These are phyloP conservation scores for Mucor indicus DNA, from an alignment of 371 early-diverging fungal genomes.

Conservation along the genomic window DNA sequence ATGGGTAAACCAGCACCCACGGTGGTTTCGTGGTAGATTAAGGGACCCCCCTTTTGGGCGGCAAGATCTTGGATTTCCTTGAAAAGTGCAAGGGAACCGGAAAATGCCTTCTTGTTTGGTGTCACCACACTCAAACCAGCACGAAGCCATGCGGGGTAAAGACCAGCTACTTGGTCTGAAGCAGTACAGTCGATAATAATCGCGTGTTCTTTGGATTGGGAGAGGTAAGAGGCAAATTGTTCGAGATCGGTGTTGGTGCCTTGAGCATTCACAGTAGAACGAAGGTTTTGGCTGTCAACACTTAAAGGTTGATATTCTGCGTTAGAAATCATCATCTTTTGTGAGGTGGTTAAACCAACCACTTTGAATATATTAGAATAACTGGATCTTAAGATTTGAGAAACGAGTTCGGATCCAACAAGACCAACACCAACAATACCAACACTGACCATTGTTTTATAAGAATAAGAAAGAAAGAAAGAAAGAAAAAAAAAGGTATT, in stretches of 20 bases:
- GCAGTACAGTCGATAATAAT: constrained; percentile 93
- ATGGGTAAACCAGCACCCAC: constrained; percentile 98
- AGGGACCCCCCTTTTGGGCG: too few species aligned
- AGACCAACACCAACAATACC: constrained; percentile 93
- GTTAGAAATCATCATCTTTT: constrained; percentile 56
- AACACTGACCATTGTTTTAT: constrained; percentile 66
- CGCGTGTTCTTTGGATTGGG: constrained; percentile 46
- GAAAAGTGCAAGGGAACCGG: constrained; percentile 68
- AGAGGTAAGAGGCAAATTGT: constrained; percentile 53
- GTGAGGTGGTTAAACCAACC: constrained; percentile 70
- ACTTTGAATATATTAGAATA: constrained; percentile 33
- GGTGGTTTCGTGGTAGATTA: constrained; percentile 93
- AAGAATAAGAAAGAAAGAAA: too few species aligned
- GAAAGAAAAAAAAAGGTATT: not conserved
- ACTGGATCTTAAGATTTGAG: constrained; percentile 56
- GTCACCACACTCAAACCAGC: constrained; percentile 88
- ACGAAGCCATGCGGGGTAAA: constrained; percentile 82
- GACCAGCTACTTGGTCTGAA: constrained; percentile 70
- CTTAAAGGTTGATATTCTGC: constrained; percentile 26
- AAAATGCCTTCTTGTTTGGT: constrained; percentile 97
- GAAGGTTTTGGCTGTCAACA: constrained; percentile 7
- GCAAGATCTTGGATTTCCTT: constrained; percentile 64
- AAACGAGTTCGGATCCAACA: constrained; percentile 86
- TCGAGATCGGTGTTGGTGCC: constrained; percentile 40
- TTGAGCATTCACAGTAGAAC: constrained; percentile 19